These are phyloP conservation scores for Penicillium samsonianum DNA, from an alignment of 495 filamentous ascomycete genomes.

Conservation along the genomic window DNA sequence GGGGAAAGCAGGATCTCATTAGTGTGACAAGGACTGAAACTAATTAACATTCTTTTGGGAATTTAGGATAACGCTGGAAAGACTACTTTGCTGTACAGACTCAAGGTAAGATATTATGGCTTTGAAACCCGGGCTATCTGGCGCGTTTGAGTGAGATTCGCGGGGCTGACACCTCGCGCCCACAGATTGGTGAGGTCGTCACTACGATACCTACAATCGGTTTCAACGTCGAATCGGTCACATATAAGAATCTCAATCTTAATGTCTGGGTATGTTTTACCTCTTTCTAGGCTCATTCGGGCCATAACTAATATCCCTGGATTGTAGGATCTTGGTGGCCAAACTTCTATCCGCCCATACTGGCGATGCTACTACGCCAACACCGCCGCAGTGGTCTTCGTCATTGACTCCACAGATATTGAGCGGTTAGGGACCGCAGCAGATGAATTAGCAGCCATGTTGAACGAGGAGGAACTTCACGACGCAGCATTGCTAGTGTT, in stretches of 20 bases:
- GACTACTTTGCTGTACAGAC: slow-evolving; percentile 91
- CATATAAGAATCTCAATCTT: slow-evolving; percentile 96
- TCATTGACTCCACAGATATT: slow-evolving; percentile 97
- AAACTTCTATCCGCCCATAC: slow-evolving; percentile 96
- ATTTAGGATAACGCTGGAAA: slow-evolving; percentile 95
- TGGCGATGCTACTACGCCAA: slow-evolving; percentile 99
- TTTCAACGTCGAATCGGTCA: slow-evolving; percentile 98
- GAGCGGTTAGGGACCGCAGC: slow-evolving; percentile 88
- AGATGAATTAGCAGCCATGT: slow-evolving; percentile 91
- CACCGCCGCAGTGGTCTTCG: slow-evolving; percentile 98
- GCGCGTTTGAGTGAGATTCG: slow-evolving; percentile 1
- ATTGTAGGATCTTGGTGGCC: slow-evolving; percentile 83
- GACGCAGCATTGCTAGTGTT: slow-evolving; percentile 93
- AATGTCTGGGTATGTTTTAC: slow-evolving; percentile 81
- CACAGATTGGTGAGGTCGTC: slow-evolving; percentile 94
- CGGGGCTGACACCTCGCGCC: slow-evolving; percentile 25
- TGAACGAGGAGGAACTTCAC: slow-evolving; percentile 92
- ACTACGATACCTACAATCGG: slow-evolving; percentile 99
- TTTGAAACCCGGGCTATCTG: background rate
- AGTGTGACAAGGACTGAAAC: slow-evolving; percentile 7
- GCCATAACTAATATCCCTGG: slow-evolving; percentile 7
- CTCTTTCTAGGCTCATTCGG: background rate
- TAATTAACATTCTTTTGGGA: slow-evolving; percentile 23
- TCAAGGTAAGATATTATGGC: slow-evolving; percentile 66
- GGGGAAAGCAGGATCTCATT: background rate